Percentiles rank a stretch among this genome's conserved stretches.
These are phyloP conservation scores for Eimeria falciformis DNA, from an alignment of 169 alveolate species.

Conservation along the genomic window DNA sequence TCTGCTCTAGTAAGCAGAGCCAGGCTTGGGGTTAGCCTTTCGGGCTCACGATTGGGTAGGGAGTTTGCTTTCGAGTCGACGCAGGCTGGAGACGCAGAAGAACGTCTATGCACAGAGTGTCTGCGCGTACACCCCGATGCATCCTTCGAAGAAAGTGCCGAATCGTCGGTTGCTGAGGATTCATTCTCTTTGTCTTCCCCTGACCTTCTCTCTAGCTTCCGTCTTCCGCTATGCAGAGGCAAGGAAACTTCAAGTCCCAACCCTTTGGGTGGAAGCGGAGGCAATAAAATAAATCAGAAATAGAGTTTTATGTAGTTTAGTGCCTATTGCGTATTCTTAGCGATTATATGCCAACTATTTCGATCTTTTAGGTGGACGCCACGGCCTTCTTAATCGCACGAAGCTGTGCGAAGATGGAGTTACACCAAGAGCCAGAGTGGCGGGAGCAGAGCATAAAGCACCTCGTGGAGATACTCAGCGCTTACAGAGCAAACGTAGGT, in stretches of 20 bases:
- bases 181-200: slow-evolving; percentile 72
- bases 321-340: neutral
- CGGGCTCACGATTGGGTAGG: no score
- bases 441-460: slow-evolving; percentile 60
- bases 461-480: slow-evolving; percentile 71
- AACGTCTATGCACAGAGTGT: slow-evolving; percentile 82
- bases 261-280: no score
- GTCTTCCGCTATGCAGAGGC: slow-evolving; percentile 78
- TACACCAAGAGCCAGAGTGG: slow-evolving; percentile 73
- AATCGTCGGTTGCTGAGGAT: slow-evolving; percentile 74
- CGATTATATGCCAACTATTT: no score
- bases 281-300: no score
- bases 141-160: slow-evolving; percentile 59
- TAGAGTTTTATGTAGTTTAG: no score
- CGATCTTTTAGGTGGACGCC: slow-evolving; percentile 72
- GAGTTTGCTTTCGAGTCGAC: no score
- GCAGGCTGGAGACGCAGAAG: slow-evolving; percentile 81
- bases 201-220: slow-evolving; percentile 75
- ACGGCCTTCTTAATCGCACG: slow-evolving; percentile 68
- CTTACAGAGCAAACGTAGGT: slow-evolving; percentile 67
- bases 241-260: neutral
- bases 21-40: no score
- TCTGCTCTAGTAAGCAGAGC: no score
- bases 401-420: slow-evolving; percentile 71
- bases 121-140: slow-evolving; percentile 79